A percentile compares a stretch with the other conserved stretches of the same genome.
phyloP scores from a whole-genome alignment of 2,329 filamentous ascomycete species.

The Xylaria sp. region DNA sequence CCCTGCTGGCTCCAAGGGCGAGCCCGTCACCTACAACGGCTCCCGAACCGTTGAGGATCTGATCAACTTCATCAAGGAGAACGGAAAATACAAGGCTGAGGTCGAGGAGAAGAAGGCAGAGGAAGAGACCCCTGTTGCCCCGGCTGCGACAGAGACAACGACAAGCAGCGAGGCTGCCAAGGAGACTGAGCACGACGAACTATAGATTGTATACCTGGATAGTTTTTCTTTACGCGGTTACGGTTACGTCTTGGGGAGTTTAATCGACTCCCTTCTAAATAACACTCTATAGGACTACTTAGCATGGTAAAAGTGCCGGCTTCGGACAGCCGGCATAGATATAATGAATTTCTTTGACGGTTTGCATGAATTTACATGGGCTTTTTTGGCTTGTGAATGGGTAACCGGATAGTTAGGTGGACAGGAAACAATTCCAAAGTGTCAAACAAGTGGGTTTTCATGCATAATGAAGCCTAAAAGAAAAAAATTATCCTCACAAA shows the following conservation, averaged over 20 bases:
- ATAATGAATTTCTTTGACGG: constrained; percentile 41
- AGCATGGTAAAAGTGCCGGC: constrained; percentile 45
- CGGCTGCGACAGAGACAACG: constrained; percentile 64
- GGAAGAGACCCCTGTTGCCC: constrained; percentile 63
- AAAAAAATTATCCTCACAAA: constrained; percentile 14
- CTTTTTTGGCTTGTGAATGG: constrained; percentile 25
- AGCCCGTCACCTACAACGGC: constrained; percentile 87
- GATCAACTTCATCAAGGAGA: constrained; percentile 91
- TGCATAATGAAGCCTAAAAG: not conserved
- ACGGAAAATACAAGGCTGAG: constrained; percentile 87
- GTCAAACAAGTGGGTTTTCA: constrained; percentile 36
- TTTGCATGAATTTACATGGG: constrained; percentile 17
- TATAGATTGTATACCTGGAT: constrained; percentile 65
- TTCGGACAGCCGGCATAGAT: constrained; percentile 47
- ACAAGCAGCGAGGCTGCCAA: constrained; percentile 58
- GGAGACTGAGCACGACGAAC: constrained; percentile 73
- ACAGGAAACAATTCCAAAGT: not conserved
- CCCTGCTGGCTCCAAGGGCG: constrained; percentile 87
- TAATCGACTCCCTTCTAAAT: constrained; percentile 42
- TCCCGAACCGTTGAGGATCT: constrained; percentile 92
- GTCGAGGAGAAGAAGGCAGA: constrained; percentile 67
- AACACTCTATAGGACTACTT: constrained; percentile 35
- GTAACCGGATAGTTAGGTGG: not conserved
- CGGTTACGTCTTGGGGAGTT: constrained; percentile 40
- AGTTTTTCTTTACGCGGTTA: constrained; percentile 44